These are phyloP conservation scores for Laetiporus sulphureus DNA, from an alignment of 1,284 basidiomycete genomes.

Conservation along the genomic window DNA sequence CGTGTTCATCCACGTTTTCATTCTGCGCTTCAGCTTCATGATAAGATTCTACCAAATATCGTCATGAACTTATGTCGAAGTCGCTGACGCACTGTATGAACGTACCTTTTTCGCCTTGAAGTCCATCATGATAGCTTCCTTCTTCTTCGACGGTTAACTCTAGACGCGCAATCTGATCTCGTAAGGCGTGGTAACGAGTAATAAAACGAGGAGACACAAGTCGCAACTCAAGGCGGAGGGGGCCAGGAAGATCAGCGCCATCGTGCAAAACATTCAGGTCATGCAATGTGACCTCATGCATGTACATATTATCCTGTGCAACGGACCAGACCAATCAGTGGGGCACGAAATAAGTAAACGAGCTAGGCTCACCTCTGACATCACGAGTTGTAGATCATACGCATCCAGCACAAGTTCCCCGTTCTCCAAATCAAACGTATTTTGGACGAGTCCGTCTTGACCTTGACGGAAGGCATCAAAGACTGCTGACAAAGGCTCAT, in stretches of 20 bases:
- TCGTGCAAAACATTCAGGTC: slow-evolving; percentile 69
- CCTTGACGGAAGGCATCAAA: slow-evolving; percentile 65
- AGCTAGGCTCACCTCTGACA: slow-evolving; percentile 51
- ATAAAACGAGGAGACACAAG: slow-evolving; percentile 55
- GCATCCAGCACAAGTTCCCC: slow-evolving; percentile 64
- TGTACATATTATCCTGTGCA: slow-evolving; percentile 76
- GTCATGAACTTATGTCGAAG: background rate
- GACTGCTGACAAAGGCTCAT: slow-evolving; percentile 59
- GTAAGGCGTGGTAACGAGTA: slow-evolving; percentile 54
- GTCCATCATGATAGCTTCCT: slow-evolving; percentile 6
- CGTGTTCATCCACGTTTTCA: background rate
- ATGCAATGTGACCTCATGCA: slow-evolving; percentile 64
- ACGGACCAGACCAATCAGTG: no score
- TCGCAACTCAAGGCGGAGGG: slow-evolving; percentile 54
- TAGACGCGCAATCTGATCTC: slow-evolving; percentile 47
- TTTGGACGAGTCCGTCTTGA: slow-evolving; percentile 45
- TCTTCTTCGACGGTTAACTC: slow-evolving; percentile 26
- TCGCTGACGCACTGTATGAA: background rate
- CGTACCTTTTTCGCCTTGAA: background rate
- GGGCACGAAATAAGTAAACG: no score
- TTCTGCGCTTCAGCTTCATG: background rate
- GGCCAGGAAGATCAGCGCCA: slow-evolving; percentile 53
- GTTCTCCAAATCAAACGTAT: slow-evolving; percentile 39
- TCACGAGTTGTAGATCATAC: slow-evolving; percentile 52
- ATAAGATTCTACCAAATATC: background rate